These are phyloP conservation scores for Tripidium arundinaceum DNA, from an alignment of 202 grass and related monocot genomes.

Conservation along the genomic window DNA sequence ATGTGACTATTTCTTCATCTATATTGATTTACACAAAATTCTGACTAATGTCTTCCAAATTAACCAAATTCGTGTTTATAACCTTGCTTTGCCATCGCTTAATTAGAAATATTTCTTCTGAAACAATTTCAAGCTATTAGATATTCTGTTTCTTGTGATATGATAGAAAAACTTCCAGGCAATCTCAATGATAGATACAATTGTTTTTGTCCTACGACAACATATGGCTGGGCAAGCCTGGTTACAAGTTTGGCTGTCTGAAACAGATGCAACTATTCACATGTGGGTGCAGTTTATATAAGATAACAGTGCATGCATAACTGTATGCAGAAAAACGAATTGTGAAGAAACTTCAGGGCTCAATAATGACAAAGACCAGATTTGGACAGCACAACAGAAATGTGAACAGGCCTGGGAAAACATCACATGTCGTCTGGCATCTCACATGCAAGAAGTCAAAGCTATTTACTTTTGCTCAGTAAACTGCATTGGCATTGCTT, in stretches of 20 bases:
- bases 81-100: background rate
- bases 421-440: conserved; percentile 46
- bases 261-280: conserved; percentile 35
- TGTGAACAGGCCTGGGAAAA: conserved; percentile 29
- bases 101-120: background rate
- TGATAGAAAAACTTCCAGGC: background rate
- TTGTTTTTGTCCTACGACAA: background rate
- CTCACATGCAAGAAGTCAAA: conserved; percentile 54
- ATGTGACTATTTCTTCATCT: no score
- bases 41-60: no score
- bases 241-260: conserved; percentile 21
- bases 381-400: conserved; percentile 48
- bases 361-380: conserved; percentile 44
- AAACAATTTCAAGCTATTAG: background rate
- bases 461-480: no score
- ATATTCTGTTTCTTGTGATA: background rate
- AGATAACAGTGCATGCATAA: conserved; percentile 22
- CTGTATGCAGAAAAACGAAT: no score
- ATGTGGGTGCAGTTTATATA: conserved; percentile 29
- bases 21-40: no score
- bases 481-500: no score
- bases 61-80: background rate
- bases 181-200: background rate
- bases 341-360: conserved; percentile 3
- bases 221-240: background rate